A percentile compares a stretch with the other conserved stretches of the same genome.
Conservation (phyloP, 495 filamentous ascomycete species). For the Penicillium maclennaniae region DNA sequence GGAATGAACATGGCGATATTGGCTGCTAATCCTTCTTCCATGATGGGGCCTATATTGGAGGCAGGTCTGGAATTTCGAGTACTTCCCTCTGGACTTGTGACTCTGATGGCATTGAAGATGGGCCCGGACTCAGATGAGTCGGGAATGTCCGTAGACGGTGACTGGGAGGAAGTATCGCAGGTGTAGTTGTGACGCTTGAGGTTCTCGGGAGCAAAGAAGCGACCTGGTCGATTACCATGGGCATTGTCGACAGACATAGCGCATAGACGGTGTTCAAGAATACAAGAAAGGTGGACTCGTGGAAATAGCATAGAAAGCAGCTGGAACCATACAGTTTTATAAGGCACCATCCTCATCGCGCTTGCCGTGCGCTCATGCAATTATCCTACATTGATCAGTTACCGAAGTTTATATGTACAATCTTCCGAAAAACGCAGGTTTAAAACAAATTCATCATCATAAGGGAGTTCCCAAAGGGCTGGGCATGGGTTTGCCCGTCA, state of each 20-base stretch:
- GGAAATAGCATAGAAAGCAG: background rate
- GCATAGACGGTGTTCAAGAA: background rate
- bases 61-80: conserved; percentile 5
- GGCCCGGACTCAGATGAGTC: conserved; percentile 28
- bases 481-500: conserved; percentile 48
- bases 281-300: background rate
- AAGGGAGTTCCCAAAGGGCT: conserved; percentile 47
- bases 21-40: conserved; percentile 28
- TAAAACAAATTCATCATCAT: conserved; percentile 34
- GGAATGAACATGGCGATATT: conserved; percentile 35
- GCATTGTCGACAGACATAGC: conserved; percentile 4
- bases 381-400: conserved; percentile 18
- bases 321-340: background rate
- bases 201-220: conserved; percentile 5
- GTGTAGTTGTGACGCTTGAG: conserved; percentile 4
- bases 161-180: conserved; percentile 13
- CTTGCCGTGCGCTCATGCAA: conserved; percentile 21
- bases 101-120: conserved; percentile 37
- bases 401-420: conserved; percentile 25
- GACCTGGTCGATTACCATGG: conserved; percentile 5
- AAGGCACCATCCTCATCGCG: conserved; percentile 11
- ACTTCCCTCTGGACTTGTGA: conserved; percentile 20
- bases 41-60: conserved; percentile 10
- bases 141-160: conserved; percentile 17
- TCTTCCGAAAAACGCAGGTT: conserved; percentile 6